Conservation (phyloP, 768 basidiomycete species). For the Phallus indusiatus region DNA sequence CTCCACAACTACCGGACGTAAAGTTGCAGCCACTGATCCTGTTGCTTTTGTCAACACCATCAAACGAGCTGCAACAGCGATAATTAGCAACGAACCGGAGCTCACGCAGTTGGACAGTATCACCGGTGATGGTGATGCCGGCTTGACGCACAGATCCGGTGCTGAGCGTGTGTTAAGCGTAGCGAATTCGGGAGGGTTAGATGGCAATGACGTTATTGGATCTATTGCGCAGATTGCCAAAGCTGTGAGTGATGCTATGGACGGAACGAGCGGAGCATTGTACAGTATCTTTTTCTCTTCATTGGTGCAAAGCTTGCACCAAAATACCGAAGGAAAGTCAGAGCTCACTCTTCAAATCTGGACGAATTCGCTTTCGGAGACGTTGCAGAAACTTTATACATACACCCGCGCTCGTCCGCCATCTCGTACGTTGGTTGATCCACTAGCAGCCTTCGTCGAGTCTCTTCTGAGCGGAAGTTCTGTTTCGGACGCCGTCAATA, state of each 20-base stretch:
- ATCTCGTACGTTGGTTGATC: constrained; percentile 89
- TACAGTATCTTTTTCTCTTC: constrained; percentile 93
- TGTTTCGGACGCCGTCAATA: constrained; percentile 44
- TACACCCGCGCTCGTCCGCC: constrained; percentile 88
- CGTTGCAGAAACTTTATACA: constrained; percentile 56
- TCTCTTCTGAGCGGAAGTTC: constrained; percentile 30
- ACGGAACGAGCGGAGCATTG: constrained; percentile 82
- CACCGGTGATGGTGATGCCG: constrained; percentile 83
- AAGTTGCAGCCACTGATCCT: constrained; percentile 33
- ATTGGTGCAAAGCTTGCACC: constrained; percentile 50
- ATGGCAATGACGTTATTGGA: constrained; percentile 53
- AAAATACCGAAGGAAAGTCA: constrained; percentile 3
- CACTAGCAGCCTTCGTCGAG: constrained; percentile 67
- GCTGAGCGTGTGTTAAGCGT: constrained; percentile 59
- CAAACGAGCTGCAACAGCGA: constrained; percentile 47
- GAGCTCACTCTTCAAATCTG: constrained; percentile 46
- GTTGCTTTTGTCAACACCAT: constrained; percentile 46
- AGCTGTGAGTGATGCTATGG: constrained; percentile 79
- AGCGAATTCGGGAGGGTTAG: constrained; percentile 45
- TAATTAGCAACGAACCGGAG: constrained; percentile 75
- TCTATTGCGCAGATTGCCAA: constrained; percentile 61
- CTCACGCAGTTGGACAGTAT: constrained; percentile 89
- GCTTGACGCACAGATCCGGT: constrained; percentile 63
- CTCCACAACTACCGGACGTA: constrained; percentile 7
- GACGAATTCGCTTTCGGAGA: constrained; percentile 46